Evolutionary conservation across 1,284 basidiomycete genomes (phyloP).

Genomic region (Rhodotorula sp.): DNA sequence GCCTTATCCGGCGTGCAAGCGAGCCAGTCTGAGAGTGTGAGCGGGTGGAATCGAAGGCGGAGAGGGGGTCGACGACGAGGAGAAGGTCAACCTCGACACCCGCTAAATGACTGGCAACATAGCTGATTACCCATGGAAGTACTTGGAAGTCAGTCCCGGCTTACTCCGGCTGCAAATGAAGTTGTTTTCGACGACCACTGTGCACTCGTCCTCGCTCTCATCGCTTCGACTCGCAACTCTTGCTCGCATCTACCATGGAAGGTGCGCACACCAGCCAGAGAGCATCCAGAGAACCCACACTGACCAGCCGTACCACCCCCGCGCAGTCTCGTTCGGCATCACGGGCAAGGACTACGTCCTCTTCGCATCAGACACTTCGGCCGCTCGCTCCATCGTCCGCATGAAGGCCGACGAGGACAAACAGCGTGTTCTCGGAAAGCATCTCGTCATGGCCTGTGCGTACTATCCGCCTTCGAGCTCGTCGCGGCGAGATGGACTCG

Average conservation of each 20-base stretch:
- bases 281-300: not conserved
- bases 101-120: too few species aligned
- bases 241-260: conserved; percentile 12
- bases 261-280: not conserved
- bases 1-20: too few species aligned
- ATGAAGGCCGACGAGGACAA: conserved; percentile 99
- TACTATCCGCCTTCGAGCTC: conserved; percentile 18
- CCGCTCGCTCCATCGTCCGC: conserved; percentile 87
- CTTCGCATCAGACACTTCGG: conserved; percentile 85
- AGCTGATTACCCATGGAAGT: too few species aligned
- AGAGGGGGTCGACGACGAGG: too few species aligned
- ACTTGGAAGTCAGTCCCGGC: too few species aligned
- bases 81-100: too few species aligned
- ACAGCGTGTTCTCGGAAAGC: conserved; percentile 85
- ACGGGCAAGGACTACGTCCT: conserved; percentile 88
- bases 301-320: not conserved
- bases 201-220: too few species aligned
- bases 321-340: conserved; percentile 47
- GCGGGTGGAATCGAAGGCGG: not conserved
- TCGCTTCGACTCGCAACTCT: not conserved
- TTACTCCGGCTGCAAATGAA: too few species aligned
- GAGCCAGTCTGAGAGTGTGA: too few species aligned
- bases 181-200: too few species aligned
- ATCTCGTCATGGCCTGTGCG: conserved; percentile 89
- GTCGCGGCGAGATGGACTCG: not conserved